These are phyloP conservation scores for Crotalaria pallida DNA, from an alignment of 306 rosid genomes.

Conservation along the genomic window DNA sequence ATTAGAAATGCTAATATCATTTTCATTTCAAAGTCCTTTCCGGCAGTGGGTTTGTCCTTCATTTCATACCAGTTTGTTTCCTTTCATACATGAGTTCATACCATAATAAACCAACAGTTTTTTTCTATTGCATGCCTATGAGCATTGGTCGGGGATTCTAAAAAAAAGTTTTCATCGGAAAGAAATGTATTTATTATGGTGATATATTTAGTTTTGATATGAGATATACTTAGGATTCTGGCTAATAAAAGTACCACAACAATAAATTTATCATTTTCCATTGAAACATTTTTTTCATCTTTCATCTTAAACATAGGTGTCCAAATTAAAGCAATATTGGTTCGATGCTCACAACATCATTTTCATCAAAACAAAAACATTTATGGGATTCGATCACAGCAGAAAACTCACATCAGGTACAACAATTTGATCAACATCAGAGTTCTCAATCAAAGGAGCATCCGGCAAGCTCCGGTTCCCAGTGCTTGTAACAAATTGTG, in stretches of 20 bases:
- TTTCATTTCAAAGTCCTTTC: neutral
- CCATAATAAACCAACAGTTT: too few relatives aligned
- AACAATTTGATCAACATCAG: constrained; percentile 58
- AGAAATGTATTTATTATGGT: too few relatives aligned
- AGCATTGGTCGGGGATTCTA: too few relatives aligned
- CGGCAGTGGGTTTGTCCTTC: neutral
- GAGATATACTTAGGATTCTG: too few relatives aligned
- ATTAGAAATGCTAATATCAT: neutral
- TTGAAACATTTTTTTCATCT: too few relatives aligned
- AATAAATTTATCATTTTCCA: too few relatives aligned
- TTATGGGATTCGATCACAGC: neutral
- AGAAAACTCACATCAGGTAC: constrained; percentile 88
- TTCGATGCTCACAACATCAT: neutral
- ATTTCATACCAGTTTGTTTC: neutral
- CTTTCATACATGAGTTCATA: neutral
- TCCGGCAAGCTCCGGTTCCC: constrained; percentile 60
- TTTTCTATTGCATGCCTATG: too few relatives aligned
- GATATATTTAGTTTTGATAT: too few relatives aligned
- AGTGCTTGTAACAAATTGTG: constrained; percentile 77
- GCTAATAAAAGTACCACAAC: too few relatives aligned
- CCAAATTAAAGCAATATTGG: neutral
- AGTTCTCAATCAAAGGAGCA: constrained; percentile 67
- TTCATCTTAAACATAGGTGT: neutral
- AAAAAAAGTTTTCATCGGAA: too few relatives aligned
- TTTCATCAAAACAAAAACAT: neutral